Base-by-base conservation (phyloP, 179 eudicot genomes). In the Heliamphora pulchella region DNA sequence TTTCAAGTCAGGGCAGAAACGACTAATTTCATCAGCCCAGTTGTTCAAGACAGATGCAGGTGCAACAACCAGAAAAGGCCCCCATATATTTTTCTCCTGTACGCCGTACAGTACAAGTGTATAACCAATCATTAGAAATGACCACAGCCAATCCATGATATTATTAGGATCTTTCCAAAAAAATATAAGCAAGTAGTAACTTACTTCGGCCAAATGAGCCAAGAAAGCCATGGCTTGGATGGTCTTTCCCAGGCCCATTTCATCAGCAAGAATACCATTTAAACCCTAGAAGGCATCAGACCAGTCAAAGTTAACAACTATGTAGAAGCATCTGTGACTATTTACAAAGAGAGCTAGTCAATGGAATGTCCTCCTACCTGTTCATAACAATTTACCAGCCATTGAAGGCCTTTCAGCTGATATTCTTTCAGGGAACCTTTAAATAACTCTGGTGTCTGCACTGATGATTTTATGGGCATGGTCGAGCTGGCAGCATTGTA, bases 171-270 rank as follows among this genome's bases (percentile, higher is more conserved):
- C 15, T 78, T 62, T 51, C 73, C 63, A 78, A 13, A 65, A 14
- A 79, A 17, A 46, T 50, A 39, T 59, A 80, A 48, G 58, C 46
- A 81, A 76, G 22, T 67, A 70, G 73, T 57, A 10, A 68, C 80
- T 91, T 87, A 96, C 99, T 92, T 96, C 99, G 31, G 98, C 99
- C 86, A 96, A 86, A 90, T 96, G 98, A 84, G 98, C 99, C 88
- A 96, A 90, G 86, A 95, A 95, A 55, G 98, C 91, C 97, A 95
- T 95, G 67, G 98, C 98, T 83, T 95, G 98, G 82, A 95, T 96
- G 51, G 99, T 96, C 88, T 96, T 96, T 78, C 99, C 99, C 72
- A 96, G 85, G 59, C 99, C 99, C 99, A 96, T 96, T 87, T 96
- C 99, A 83, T 96, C 99, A 84, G 99, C 99, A 82, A 96, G 94